A percentile compares a stretch with the other conserved stretches of the same genome.
These are phyloP conservation scores for Solanum appendiculatum DNA, from an alignment of 257 asterid genomes.

Conservation along the genomic window DNA sequence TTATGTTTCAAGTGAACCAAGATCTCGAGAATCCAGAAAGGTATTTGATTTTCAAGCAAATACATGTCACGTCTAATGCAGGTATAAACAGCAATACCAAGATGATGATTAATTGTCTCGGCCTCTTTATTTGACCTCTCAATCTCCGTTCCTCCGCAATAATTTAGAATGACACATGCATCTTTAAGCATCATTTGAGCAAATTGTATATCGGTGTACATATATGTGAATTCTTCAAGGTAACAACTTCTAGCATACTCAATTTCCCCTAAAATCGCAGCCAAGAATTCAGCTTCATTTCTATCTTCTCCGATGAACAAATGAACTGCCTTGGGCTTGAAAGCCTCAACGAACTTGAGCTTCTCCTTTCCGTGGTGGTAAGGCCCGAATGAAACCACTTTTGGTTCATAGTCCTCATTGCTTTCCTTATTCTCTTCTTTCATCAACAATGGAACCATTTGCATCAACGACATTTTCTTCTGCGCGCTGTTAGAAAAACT, in stretches of 20 bases:
- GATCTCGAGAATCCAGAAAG: conserved; percentile 1
- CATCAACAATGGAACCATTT: background rate
- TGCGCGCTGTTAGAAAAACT: too few species aligned
- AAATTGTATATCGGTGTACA: background rate
- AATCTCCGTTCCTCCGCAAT: background rate
- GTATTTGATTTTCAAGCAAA: too few species aligned
- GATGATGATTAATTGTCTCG: background rate
- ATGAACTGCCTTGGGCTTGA: background rate
- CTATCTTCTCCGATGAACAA: background rate
- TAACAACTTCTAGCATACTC: background rate
- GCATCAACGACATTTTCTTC: background rate
- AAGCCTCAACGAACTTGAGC: background rate
- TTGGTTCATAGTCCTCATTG: background rate
- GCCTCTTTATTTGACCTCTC: fast-evolving
- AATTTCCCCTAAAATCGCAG: background rate
- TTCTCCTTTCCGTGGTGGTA: background rate
- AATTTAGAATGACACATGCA: background rate
- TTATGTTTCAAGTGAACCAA: background rate
- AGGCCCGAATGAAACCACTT: background rate
- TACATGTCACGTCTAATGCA: background rate
- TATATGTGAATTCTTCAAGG: background rate
- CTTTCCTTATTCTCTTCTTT: background rate
- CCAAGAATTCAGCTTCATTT: background rate
- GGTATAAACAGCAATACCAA: background rate
- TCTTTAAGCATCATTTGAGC: too few species aligned